Base-by-base conservation (phyloP, 2,329 filamentous ascomycete species). In the Penicillium polonicum region DNA sequence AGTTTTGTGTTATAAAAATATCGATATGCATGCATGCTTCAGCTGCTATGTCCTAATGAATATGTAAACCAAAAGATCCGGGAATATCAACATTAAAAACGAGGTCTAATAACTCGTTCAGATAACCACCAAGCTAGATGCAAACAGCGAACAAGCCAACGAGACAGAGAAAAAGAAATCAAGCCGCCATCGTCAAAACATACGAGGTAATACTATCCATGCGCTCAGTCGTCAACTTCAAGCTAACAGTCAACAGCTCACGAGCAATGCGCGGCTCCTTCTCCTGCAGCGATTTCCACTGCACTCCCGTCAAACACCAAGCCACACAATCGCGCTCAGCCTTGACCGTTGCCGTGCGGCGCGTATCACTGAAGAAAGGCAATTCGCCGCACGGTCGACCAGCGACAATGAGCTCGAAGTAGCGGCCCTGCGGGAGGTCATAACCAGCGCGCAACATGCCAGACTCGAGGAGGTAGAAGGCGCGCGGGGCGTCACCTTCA, bases 351-450 rank as follows among this genome's bases (percentile, higher is more conserved):
- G 92, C 92, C 4, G 92, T 97, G 19, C 94, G 84, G 52, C 85
- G 82, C 1, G 93, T 97, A 69, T 95, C 90, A 3, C 88, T 91
- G 77, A 99, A 99, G 78, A 99, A 99, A 0, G 94, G 94, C 52
- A 99, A 76, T 77, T 99, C 94, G 36, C 94, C 94, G 67, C 93
- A 97, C 0, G 94, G 97, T 1, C 94, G 94, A 17, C 94, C 94
- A 0, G 92, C 90, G 1, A 97, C 88, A 54, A 97, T 97, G 68
- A 91, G 90, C 74, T 99, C 94, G 60, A 89, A 91, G 65, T 95
- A 89, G 66, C 83, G 85, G 0, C 94, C 94, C 71, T 97, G 94
- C 1, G 94, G 92, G 33, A 96, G 82, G 61, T 93, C 85, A 72
- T 99, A 97, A 68, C 97, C 92, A 3, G 90, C 91, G 17, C 92